Percentiles rank a stretch among this genome's conserved stretches.
Evolutionary conservation across 805 yeast species (phyloP).

Genomic region (Metschnikowia lochheadii): DNA sequence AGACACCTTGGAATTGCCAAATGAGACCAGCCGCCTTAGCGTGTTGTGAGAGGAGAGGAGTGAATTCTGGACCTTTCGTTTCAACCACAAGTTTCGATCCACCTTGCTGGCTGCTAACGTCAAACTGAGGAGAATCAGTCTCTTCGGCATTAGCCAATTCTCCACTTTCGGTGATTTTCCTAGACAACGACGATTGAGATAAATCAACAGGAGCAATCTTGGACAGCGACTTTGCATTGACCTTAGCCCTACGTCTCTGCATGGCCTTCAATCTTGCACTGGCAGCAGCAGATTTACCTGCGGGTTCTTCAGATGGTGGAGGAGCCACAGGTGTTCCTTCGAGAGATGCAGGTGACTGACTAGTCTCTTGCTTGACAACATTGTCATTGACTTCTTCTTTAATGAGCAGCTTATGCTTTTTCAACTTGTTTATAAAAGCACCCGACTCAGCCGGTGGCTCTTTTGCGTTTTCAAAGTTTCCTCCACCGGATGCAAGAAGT

Average conservation of each 20-base stretch:
- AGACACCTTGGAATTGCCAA: slow-evolving; percentile 95
- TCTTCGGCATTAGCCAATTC: slow-evolving; percentile 18
- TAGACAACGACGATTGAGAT: slow-evolving; percentile 65
- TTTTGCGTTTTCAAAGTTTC: slow-evolving; percentile 29
- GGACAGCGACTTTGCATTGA: slow-evolving; percentile 50
- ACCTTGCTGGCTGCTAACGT: slow-evolving; percentile 74
- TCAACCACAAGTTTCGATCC: slow-evolving; percentile 83
- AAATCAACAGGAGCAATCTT: slow-evolving; percentile 57
- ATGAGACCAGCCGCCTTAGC: slow-evolving; percentile 67
- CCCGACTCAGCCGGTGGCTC: slow-evolving; percentile 37
- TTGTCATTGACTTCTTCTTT: slow-evolving; percentile 14
- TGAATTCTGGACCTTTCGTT: slow-evolving; percentile 58
- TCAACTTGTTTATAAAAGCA: slow-evolving; percentile 43
- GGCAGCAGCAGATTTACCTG: slow-evolving; percentile 28
- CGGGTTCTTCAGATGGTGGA: slow-evolving; percentile 16
- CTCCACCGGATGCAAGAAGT: slow-evolving; percentile 62
- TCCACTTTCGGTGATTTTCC: slow-evolving; percentile 46
- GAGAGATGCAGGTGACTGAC: background rate
- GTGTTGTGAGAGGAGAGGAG: slow-evolving; percentile 67
- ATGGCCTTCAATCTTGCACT: slow-evolving; percentile 86
- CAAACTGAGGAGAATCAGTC: slow-evolving; percentile 37
- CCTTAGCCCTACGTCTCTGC: slow-evolving; percentile 88
- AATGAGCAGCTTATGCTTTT: slow-evolving; percentile 46
- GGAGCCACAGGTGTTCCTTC: background rate
- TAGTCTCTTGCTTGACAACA: background rate